These are phyloP conservation scores for Closterium sp. DNA, from an alignment of 139 green algal genomes.

Conservation along the genomic window DNA sequence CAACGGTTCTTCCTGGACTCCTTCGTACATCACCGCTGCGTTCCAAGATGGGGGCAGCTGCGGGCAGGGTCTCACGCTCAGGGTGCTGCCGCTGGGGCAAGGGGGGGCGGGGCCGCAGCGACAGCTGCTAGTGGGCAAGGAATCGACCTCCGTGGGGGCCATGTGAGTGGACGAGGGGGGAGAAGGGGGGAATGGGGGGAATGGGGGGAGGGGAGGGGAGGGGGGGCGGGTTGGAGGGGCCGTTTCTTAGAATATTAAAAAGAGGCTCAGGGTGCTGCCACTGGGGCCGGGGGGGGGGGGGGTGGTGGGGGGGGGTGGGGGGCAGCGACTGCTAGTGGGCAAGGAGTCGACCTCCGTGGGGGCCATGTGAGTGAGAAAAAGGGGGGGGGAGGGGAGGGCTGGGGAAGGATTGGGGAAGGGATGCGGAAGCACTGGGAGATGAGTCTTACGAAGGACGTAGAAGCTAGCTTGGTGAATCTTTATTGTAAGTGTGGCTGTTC, in stretches of 20 bases:
- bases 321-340: neutral
- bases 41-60: constrained; percentile 4
- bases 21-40: neutral
- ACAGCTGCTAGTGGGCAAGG: neutral
- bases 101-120: neutral
- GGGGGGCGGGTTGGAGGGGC: neutral
- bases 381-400: too few relatives aligned
- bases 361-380: neutral
- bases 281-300: too few relatives aligned
- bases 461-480: too few relatives aligned
- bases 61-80: neutral
- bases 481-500: too few relatives aligned
- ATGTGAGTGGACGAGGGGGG: neutral
- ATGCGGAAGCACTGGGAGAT: too few relatives aligned
- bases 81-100: neutral
- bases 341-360: neutral
- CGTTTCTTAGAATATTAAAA: too few relatives aligned
- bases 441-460: too few relatives aligned
- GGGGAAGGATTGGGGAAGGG: too few relatives aligned
- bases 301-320: neutral
- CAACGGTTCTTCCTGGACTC: neutral
- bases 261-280: too few relatives aligned
- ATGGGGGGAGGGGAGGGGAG: too few relatives aligned
- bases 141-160: neutral
- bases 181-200: neutral